Conservation (phyloP, 768 basidiomycete genomes). For the Trametes cingulata region DNA sequence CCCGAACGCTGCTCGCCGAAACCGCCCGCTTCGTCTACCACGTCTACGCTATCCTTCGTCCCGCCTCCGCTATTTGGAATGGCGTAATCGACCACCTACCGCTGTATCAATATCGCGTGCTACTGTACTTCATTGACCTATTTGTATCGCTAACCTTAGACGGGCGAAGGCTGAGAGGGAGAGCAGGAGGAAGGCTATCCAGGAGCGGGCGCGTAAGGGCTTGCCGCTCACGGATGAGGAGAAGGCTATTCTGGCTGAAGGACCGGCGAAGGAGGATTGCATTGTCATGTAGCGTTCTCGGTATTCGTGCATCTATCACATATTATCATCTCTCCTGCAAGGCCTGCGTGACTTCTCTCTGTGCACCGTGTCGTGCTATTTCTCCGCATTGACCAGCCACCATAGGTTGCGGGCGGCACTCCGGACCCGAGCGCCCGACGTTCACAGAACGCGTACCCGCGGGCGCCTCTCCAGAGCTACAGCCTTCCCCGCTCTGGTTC, state of each 20-base stretch:
- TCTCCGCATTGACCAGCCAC: no score
- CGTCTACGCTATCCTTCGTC: conserved; percentile 46
- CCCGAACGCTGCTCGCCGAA: conserved; percentile 32
- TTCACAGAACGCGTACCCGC: background rate
- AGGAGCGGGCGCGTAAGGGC: conserved; percentile 74
- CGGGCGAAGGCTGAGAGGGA: conserved; percentile 76
- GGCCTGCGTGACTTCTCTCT: no score
- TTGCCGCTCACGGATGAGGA: conserved; percentile 68
- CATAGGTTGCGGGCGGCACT: no score
- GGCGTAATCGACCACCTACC: conserved; percentile 49
- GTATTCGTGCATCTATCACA: background rate
- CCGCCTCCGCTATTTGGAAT: conserved; percentile 68
- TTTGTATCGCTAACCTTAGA: conserved; percentile 39
- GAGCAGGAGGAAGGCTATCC: conserved; percentile 69
- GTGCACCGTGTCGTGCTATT: no score
- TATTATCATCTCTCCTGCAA: no score
- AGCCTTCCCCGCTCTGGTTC: no score
- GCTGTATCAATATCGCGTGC: conserved; percentile 23
- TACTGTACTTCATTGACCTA: background rate
- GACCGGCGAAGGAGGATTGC: conserved; percentile 52
- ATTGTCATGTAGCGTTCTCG: conserved; percentile 33
- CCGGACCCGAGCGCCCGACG: no score
- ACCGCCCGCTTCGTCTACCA: conserved; percentile 36
- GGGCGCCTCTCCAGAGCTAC: background rate
- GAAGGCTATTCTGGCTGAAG: conserved; percentile 56